Evolutionary conservation across 371 early-diverging fungal genomes (phyloP), one percentile per base, ranked within the genome.

Genomic region (Mucor indicus): DNA sequence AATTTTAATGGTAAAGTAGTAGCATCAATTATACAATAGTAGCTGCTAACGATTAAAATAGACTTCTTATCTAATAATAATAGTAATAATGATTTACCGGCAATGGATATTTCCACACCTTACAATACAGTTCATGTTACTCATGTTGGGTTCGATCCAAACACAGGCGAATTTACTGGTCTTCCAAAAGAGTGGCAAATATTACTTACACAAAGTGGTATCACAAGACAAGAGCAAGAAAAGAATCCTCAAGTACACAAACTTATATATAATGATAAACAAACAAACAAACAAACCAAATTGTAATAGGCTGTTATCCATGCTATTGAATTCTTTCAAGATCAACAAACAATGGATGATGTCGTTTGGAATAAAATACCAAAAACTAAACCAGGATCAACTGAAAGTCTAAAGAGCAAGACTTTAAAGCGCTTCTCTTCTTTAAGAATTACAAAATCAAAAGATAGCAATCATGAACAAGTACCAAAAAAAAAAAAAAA

Each of bases 51-150:
- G n/a, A n/a, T n/a, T n/a, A 16, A 8, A 41, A 11, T 60, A 79
- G 75, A 75, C 57, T 45, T 80, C 38, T 52, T 75, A n/a, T 33
- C 13, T 20, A 44, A n/a, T 24, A 41, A 41, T 17, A 29, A 17
- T 16, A 41, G 19, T 15, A 24, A 19, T 8, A 29, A 12, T 17
- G 3, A n/a, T 41, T 33, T n/a, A 9, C 9, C 35, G n/a, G 77
- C 79, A 57, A 76, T 85, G 43, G 87, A 86, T 62, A 96, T 96
- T 38, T 94, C 94, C 3, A 81, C 86, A 20, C 96, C 96, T 9
- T 96, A 90, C 69, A 95, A 95, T 64, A 93, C 96, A 6, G 83
- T 90, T 20, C 96, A 96, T 67, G 71, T 95, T 48, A 93, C 93
- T 7, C 97, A 93, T 62, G 92, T 92, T 41, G 93, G 93, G 7